Percentiles rank a stretch among this genome's conserved stretches.
phyloP scores from a whole-genome alignment of 495 filamentous ascomycete species.

The Hypoxylon lienhwacheense region DNA sequence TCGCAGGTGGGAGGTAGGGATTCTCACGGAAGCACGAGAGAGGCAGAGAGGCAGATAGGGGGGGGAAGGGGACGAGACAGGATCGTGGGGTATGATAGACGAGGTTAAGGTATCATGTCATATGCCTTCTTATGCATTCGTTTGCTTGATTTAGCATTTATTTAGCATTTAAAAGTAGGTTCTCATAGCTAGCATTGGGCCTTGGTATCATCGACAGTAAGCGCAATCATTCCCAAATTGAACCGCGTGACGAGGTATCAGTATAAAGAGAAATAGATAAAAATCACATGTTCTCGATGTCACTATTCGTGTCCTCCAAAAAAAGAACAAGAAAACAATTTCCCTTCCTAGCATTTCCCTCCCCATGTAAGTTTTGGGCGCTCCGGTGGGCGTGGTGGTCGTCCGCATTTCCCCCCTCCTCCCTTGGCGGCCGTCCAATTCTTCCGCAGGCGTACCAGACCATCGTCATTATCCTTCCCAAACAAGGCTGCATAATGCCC shows the following conservation, averaged over 20 bases:
- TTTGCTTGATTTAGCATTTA: constrained; percentile 33
- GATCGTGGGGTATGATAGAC: constrained; percentile 24
- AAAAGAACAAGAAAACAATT: constrained; percentile 24
- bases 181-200: constrained; percentile 29
- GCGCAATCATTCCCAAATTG: constrained; percentile 27
- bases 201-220: constrained; percentile 36
- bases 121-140: constrained; percentile 30
- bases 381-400: constrained; percentile 29
- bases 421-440: constrained; percentile 17
- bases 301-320: constrained; percentile 16
- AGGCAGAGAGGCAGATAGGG: neutral
- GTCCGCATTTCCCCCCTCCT: constrained; percentile 5
- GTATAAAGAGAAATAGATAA: constrained; percentile 30
- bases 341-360: constrained; percentile 27
- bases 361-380: constrained; percentile 6
- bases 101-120: constrained; percentile 12
- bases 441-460: constrained; percentile 11
- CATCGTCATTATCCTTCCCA: constrained; percentile 7
- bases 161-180: too few species aligned
- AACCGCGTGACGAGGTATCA: constrained; percentile 35
- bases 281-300: constrained; percentile 25
- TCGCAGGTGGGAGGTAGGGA: constrained; percentile 16
- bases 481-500: constrained; percentile 8
- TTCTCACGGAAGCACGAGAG: constrained; percentile 14
- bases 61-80: neutral